These are phyloP conservation scores for Neurospora sp. DNA, from an alignment of 495 filamentous ascomycete genomes.

Conservation along the genomic window DNA sequence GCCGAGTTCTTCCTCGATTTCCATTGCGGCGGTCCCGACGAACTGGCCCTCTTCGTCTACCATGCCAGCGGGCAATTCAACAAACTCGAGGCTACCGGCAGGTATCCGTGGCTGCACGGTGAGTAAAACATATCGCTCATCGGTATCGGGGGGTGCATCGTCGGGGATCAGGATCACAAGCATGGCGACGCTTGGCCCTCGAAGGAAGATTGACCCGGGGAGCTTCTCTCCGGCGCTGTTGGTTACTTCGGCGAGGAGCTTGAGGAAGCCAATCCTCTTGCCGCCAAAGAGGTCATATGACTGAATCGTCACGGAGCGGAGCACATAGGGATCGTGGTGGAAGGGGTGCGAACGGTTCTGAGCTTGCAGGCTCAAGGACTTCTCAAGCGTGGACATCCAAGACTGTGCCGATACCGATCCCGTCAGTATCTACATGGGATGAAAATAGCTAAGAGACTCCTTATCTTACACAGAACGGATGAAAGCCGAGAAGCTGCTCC, in stretches of 20 bases:
- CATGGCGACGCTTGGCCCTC: constrained; percentile 76
- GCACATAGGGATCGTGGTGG: constrained; percentile 55
- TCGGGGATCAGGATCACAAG: constrained; percentile 69
- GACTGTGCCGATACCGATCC: constrained; percentile 18
- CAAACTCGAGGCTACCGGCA: constrained; percentile 62
- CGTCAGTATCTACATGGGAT: background rate
- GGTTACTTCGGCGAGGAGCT: constrained; percentile 55
- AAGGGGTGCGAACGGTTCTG: constrained; percentile 53
- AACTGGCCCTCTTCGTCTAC: constrained; percentile 71
- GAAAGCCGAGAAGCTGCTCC: constrained; percentile 57
- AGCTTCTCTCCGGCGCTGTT: constrained; percentile 56
- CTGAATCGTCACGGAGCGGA: constrained; percentile 63
- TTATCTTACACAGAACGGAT: constrained; percentile 49
- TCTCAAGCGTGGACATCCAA: constrained; percentile 62
- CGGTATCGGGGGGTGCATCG: constrained; percentile 36
- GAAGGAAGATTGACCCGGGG: constrained; percentile 69
- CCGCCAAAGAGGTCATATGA: constrained; percentile 61
- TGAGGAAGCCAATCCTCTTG: constrained; percentile 65
- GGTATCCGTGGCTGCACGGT: constrained; percentile 79
- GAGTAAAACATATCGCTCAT: constrained; percentile 61
- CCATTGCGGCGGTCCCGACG: constrained; percentile 64
- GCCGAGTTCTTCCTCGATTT: constrained; percentile 76
- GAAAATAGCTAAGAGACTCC: background rate
- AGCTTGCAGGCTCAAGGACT: constrained; percentile 54
- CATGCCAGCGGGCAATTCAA: constrained; percentile 86